A percentile compares a stretch with the other conserved stretches of the same genome.
Evolutionary conservation across 2,329 filamentous ascomycete species (phyloP).

Genomic region (Aspergillus jensenii): DNA sequence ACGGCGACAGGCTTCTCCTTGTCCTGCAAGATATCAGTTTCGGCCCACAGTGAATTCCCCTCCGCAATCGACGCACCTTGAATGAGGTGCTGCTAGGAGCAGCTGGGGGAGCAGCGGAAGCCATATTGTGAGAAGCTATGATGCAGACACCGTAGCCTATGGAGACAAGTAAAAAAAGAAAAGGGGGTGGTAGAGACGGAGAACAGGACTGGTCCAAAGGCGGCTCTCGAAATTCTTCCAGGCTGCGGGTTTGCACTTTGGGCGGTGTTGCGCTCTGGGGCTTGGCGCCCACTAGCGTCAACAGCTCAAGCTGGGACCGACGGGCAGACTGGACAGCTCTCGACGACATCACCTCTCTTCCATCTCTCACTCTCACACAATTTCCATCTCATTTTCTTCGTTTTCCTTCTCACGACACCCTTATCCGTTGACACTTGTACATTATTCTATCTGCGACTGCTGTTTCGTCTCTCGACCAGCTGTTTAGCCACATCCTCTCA

Average conservation of each 20-base stretch:
- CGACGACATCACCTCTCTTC: constrained; percentile 30
- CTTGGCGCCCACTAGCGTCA: constrained; percentile 40
- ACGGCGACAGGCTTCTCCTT: constrained; percentile 99
- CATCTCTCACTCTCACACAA: constrained; percentile 15
- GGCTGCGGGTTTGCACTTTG: constrained; percentile 35
- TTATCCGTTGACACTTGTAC: neutral
- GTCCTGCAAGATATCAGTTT: constrained; percentile 54
- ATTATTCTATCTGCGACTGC: constrained; percentile 4
- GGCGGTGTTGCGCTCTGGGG: constrained; percentile 38
- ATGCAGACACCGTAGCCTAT: constrained; percentile 28
- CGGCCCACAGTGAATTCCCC: constrained; percentile 28
- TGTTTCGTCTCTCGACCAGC: constrained; percentile 12
- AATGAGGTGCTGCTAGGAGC: constrained; percentile 64
- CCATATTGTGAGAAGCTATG: constrained; percentile 46
- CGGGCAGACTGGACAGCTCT: constrained; percentile 24
- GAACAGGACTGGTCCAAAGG: constrained; percentile 19
- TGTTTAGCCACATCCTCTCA: constrained; percentile 36
- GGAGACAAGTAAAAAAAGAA: constrained; percentile 20
- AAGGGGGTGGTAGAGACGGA: constrained; percentile 25
- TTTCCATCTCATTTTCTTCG: constrained; percentile 6
- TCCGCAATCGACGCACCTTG: constrained; percentile 51
- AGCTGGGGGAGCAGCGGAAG: constrained; percentile 47
- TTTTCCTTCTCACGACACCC: neutral
- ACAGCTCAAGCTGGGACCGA: constrained; percentile 32
- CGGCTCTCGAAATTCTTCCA: constrained; percentile 39